Evolutionary conservation across 805 yeast species (phyloP), one percentile per base, ranked within the genome.

Genomic region (Candida sonorensis): DNA sequence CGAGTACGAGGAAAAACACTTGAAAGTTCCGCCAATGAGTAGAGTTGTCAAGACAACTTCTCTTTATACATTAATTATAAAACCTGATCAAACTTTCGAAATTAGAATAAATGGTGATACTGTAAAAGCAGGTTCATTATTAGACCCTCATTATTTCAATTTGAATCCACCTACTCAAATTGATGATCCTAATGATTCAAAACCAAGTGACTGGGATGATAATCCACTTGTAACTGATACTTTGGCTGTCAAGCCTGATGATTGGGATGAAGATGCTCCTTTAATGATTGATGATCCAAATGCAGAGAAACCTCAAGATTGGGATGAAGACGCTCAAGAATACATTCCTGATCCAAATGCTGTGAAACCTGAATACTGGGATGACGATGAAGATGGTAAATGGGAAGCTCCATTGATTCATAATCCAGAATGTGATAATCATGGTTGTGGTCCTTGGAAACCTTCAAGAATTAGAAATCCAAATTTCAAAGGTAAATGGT

Each of bases 121-220:
- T 12, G 81, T 69, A 24, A 70, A 69, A 44, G 75, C 82, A 7
- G 96, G 95, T 30, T 73, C 73, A 45, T 55, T 87, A 40, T 52
- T 80, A 17, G 72, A 69, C 26, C 71, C 69, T 12, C 66, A 61
- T 15, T 55, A 62, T 18, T 75, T 88, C 51, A 53, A 55, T n/a
- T 65, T 87, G 44, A 68, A 65, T 44, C 84, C 87, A 23, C 81
- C 88, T n/a, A 53, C 56, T 36, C 74, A 69, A 45, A 66, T 87
- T 30, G 74, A 66, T 24, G 81, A 77, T 44, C 57, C 59, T 14
- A 53, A 63, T 8, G 87, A 76, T 45, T 26, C 27, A 17, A 81
- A 81, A 61, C 97, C 97, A 10, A 72, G 51, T 1, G 81, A 80
- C 53, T 88, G 96, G 96, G 92, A 74, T 35, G 95, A 84, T 26